phyloP scores from a whole-genome alignment of 2,329 filamentous ascomycete species.

The Emmonsia crescens region DNA sequence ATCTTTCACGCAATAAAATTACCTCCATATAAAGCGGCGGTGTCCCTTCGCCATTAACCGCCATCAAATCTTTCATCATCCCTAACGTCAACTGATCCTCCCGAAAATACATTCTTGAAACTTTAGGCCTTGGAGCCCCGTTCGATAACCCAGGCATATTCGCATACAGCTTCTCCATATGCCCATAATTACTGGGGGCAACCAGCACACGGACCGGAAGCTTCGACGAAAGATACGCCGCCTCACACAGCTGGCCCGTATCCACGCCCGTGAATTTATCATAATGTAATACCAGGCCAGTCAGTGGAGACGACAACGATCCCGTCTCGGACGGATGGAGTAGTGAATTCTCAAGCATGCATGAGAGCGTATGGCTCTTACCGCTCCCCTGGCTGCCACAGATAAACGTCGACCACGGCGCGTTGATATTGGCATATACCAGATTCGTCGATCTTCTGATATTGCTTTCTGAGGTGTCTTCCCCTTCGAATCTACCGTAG shows the following conservation, averaged over 20 bases:
- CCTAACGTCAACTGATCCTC: constrained; percentile 41
- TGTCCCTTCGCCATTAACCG: constrained; percentile 30
- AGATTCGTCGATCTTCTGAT: constrained; percentile 10
- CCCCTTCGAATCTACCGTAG: constrained; percentile 10
- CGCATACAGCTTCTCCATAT: constrained; percentile 34
- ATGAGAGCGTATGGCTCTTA: constrained; percentile 51
- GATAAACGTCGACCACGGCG: constrained; percentile 50
- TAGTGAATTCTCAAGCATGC: constrained; percentile 41
- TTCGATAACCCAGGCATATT: constrained; percentile 24
- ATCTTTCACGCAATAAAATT: neutral
- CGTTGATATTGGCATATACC: constrained; percentile 40
- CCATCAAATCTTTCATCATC: constrained; percentile 47
- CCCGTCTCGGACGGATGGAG: constrained; percentile 28
- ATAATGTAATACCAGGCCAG: constrained; percentile 48
- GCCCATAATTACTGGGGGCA: constrained; percentile 37
- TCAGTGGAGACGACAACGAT: constrained; percentile 37
- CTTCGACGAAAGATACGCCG: constrained; percentile 41
- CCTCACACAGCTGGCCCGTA: constrained; percentile 40
- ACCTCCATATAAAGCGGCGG: constrained; percentile 43
- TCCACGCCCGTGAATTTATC: constrained; percentile 35
- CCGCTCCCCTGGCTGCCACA: constrained; percentile 54
- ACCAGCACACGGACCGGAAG: constrained; percentile 44
- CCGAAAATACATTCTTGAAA: constrained; percentile 38
- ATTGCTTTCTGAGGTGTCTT: neutral
- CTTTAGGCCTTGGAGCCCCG: constrained; percentile 27